Evolutionary conservation across 2,329 filamentous ascomycete species (phyloP).

Genomic region (Daldinia eschscholtzii): DNA sequence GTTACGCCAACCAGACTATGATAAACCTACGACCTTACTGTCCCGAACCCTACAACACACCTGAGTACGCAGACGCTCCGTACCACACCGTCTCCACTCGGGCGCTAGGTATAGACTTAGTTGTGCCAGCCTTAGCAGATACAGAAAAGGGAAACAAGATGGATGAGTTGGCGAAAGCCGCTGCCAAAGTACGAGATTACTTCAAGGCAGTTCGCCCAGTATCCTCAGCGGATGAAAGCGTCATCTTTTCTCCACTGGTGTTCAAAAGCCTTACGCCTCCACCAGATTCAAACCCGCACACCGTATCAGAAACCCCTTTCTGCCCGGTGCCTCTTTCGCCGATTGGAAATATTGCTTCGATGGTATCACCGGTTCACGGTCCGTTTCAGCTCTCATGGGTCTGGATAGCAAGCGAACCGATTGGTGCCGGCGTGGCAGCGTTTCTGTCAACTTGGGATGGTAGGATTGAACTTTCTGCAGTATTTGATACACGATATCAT

Average conservation of each 20-base stretch:
- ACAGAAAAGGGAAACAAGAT: neutral
- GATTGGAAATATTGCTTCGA: conserved; percentile 31
- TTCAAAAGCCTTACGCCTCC: conserved; percentile 27
- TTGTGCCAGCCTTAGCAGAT: conserved; percentile 10
- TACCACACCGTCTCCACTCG: conserved; percentile 34
- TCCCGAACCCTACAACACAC: conserved; percentile 19
- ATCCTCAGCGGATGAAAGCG: conserved; percentile 23
- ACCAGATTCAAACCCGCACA: conserved; percentile 21
- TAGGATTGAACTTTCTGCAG: conserved; percentile 26
- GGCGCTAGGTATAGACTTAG: conserved; percentile 29
- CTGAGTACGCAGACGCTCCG: conserved; percentile 28
- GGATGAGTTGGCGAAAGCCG: conserved; percentile 15
- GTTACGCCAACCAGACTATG: conserved; percentile 36
- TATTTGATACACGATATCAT: conserved; percentile 34
- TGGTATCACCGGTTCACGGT: conserved; percentile 18
- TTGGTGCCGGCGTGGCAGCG: conserved; percentile 30
- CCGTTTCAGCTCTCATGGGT: conserved; percentile 22
- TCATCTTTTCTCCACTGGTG: conserved; percentile 26
- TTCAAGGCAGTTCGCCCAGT: conserved; percentile 24
- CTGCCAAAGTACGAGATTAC: conserved; percentile 25
- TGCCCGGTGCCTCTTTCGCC: conserved; percentile 35
- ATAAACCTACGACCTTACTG: conserved; percentile 35
- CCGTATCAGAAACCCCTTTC: conserved; percentile 22
- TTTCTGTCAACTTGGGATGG: conserved; percentile 33
- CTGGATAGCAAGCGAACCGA: conserved; percentile 35